Conservation (phyloP, 2,329 filamentous ascomycete genomes). For the Cercospora berteroae region DNA sequence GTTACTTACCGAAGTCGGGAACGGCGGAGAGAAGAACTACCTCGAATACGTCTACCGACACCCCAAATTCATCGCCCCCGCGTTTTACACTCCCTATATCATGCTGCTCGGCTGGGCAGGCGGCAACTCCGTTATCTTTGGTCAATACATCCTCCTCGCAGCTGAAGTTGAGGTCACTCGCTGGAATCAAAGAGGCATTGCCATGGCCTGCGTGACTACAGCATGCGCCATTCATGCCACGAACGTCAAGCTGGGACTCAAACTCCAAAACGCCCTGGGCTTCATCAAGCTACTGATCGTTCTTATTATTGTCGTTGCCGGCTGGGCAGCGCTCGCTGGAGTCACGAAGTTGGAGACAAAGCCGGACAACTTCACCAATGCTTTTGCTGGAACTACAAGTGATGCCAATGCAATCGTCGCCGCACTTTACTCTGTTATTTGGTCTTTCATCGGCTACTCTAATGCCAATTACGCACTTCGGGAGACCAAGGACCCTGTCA, state of each 20-base stretch:
- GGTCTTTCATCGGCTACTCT: conserved; percentile 33
- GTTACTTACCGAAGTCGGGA: background rate
- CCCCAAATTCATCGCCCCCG: conserved; percentile 62
- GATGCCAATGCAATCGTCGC: conserved; percentile 53
- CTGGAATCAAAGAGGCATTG: conserved; percentile 67
- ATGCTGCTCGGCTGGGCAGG: conserved; percentile 65
- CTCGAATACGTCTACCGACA: conserved; percentile 66
- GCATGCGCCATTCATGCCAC: conserved; percentile 56
- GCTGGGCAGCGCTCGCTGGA: conserved; percentile 61
- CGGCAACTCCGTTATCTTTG: conserved; percentile 59
- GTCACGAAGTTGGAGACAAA: conserved; percentile 44
- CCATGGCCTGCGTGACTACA: conserved; percentile 47
- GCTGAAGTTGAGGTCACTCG: conserved; percentile 49
- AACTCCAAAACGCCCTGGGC: conserved; percentile 52
- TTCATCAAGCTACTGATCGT: conserved; percentile 60
- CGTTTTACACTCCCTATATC: conserved; percentile 61
- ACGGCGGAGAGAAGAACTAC: conserved; percentile 63
- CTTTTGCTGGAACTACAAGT: conserved; percentile 51
- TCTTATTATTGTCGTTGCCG: conserved; percentile 52
- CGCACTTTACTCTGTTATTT: conserved; percentile 55
- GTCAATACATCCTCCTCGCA: conserved; percentile 61
- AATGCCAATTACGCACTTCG: conserved; percentile 63
- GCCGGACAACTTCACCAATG: conserved; percentile 55
- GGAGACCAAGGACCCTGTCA: conserved; percentile 49
- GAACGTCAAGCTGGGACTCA: conserved; percentile 40